These are phyloP conservation scores for Pseudopithomyces chartarum DNA, from an alignment of 2,329 filamentous ascomycete species.

Conservation along the genomic window DNA sequence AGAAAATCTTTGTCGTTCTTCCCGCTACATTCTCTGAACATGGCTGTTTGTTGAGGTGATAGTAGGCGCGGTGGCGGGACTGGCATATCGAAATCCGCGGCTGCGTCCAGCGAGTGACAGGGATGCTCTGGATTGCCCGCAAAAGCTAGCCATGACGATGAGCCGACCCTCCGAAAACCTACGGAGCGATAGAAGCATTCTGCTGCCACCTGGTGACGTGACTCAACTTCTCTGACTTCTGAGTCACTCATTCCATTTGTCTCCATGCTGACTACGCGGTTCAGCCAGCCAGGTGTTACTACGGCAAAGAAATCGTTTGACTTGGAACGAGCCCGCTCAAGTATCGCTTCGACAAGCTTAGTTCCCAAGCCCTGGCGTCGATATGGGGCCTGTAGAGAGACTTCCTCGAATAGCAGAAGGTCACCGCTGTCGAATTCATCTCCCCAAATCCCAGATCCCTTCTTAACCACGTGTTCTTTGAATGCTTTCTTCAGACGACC, in stretches of 20 bases:
- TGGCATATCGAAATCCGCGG: not conserved
- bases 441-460: slow-evolving; percentile 36
- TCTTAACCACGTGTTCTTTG: slow-evolving; percentile 29
- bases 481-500: slow-evolving; percentile 42
- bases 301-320: not conserved
- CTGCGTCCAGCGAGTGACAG: not conserved
- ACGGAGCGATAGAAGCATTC: not conserved
- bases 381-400: slow-evolving; percentile 20
- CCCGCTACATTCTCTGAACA: not conserved
- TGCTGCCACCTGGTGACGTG: not conserved
- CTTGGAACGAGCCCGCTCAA: slow-evolving; percentile 13
- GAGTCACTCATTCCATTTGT: not conserved
- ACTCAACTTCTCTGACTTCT: not conserved
- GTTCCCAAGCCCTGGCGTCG: slow-evolving; percentile 37
- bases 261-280: not conserved
- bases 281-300: not conserved
- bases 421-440: slow-evolving; percentile 33
- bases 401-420: slow-evolving; percentile 35
- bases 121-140: slow-evolving; percentile 2
- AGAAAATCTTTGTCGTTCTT: not conserved
- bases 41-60: not conserved
- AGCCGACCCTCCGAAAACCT: not conserved
- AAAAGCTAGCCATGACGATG: not conserved
- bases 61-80: not conserved
- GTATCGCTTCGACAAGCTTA: slow-evolving; percentile 34